Evolutionary conservation across 768 basidiomycete genomes (phyloP), one percentile per base, ranked within the genome.

Genomic region (Russula virescens): DNA sequence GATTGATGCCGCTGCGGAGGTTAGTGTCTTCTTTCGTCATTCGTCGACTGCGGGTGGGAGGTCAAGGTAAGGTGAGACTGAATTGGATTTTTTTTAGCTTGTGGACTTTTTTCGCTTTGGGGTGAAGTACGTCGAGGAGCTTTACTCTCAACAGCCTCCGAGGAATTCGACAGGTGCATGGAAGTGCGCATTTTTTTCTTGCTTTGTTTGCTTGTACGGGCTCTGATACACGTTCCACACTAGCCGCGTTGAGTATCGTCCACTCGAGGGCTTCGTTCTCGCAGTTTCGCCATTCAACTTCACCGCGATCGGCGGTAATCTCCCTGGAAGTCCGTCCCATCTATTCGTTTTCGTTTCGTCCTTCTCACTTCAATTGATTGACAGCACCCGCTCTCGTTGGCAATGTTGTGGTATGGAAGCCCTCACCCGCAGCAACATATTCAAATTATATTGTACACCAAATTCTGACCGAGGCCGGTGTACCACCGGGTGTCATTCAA

Each of bases 221-320:
- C 8, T 60, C 43, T 38, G 26, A 63, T 65, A 40, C 45, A 50
- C 55, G 10, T 65, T 53, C 58, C 21, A 47, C 26, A 7, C n/a
- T 52, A 97, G 95, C 78, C 94, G 96, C 50, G 83, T 88, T 45
- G 97, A 99, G 76, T 98, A 95, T 75, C 91, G 97, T 63, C 85
- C 96, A 1, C 81, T 99, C n/a, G 97, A 98, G 76, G 97, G 97
- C 25, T 99, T 99, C 77, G 92, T 98, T 26, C 83, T 98, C 54
- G 97, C 97, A 16, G 90, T 98, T 45, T 94, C 97, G 8, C 97
- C 97, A 0, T 98, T 99, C 80, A 99, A 99, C 76, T 95, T 94
- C 73, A 98, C 96, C 35, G 96, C 96, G 28, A 99, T 99, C 66
- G 96, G 94, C 45, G 97, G 93, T 16, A 99, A 99, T 75, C 89